Base-by-base conservation (phyloP, 257 asterid species). In the Jacaranda mimosifolia region DNA sequence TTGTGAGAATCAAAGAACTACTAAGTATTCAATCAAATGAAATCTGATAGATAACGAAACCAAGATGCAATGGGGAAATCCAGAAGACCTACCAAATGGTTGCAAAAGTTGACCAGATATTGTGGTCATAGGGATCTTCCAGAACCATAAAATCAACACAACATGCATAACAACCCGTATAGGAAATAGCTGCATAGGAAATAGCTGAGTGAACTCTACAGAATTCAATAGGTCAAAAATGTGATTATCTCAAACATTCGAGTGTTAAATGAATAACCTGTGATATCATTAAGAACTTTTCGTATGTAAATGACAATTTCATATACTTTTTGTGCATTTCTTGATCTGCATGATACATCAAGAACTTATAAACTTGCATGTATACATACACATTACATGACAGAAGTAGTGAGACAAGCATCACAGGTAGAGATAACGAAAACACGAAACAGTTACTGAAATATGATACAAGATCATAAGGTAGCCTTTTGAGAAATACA, bases 61-160 rank as follows among this genome's bases (percentile, higher is more conserved):
- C 62, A 56, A 76, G 56, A 43, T 11, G 48, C 10, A 62, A 15
- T 0, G 66, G 46, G n/a, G 64, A 21, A 66, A 59, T 57, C 70
- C 6, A 19, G 72, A 59, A 52, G 45, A 64, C 43, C 46, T 91
- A 91, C 99, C 99, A 57, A 95, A 91, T 56, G 99, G 99, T 76
- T 93, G 97, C 81, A 95, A 97, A 13, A 95, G 96, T 80, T 90
- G 92, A 75, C 82, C 86, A 48, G 97, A 82, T 82, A 93, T 83
- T 60, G 93, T 84, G 76, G 99, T 86, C 67, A 93, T 93, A 13
- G 98, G 99, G 51, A 84, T 79, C 80, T 84, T 85, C 99, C 99
- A 95, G 89, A 89, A 95, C 93, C 97, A 95, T 21, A 91, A 36
- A 77, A 93, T 75, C 75, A 91, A 89, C 74, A 87, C 8, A 13